A percentile compares a stretch with the other conserved stretches of the same genome.
Conservation (phyloP, 306 rosid genomes). For the Malus sieversii region DNA sequence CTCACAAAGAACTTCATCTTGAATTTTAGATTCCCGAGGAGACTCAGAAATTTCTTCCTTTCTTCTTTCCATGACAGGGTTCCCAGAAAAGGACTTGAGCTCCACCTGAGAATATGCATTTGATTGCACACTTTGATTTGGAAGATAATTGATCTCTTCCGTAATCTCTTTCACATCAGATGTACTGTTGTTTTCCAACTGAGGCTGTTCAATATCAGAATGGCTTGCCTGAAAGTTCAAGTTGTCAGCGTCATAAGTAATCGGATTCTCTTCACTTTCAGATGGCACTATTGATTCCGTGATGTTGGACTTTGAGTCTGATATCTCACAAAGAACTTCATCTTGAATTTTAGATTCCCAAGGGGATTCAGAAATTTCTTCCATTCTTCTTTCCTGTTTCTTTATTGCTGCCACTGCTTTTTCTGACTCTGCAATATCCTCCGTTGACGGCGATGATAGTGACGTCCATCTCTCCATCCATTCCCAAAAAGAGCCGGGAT, state of each 20-base stretch:
- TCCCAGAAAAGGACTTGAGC: constrained; percentile 30
- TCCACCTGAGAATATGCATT: constrained; percentile 29
- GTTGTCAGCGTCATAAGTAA: constrained; percentile 32
- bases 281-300: constrained; percentile 34
- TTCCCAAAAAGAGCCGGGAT: constrained; percentile 83
- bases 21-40: constrained; percentile 29
- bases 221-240: constrained; percentile 35
- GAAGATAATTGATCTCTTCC: constrained; percentile 24
- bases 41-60: constrained; percentile 20
- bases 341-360: constrained; percentile 29
- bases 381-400: constrained; percentile 32
- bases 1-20: constrained; percentile 31
- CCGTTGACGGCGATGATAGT: constrained; percentile 43
- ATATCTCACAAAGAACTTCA: constrained; percentile 31
- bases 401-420: constrained; percentile 24
- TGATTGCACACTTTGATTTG: constrained; percentile 23
- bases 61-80: constrained; percentile 37
- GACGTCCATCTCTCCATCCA: constrained; percentile 99
- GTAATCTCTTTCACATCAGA: constrained; percentile 33
- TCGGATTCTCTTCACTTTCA: constrained; percentile 52
- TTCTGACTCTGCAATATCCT: constrained; percentile 29
- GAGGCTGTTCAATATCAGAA: constrained; percentile 37
- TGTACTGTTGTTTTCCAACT: constrained; percentile 24
- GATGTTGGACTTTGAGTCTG: constrained; percentile 30
- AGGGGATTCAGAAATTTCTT: constrained; percentile 20